phyloP scores from a whole-genome alignment of 495 filamentous ascomycete species.

The Penicillium simplicissimum region DNA sequence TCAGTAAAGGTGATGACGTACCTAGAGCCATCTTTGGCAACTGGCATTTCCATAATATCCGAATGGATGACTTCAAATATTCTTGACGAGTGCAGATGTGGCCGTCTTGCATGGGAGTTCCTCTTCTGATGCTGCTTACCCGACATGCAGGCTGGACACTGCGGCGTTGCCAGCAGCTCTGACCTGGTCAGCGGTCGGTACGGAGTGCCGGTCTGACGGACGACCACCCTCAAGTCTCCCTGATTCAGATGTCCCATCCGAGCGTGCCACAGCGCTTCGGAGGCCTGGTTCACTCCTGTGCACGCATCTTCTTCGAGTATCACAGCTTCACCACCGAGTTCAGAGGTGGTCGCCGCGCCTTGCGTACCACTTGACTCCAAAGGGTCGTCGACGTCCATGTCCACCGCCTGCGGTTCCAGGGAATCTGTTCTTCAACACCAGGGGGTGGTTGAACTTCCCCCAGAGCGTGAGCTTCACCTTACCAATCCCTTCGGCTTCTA shows the following conservation, averaged over 20 bases:
- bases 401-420: no score
- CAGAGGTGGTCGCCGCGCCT: no score
- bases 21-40: slow-evolving; percentile 14
- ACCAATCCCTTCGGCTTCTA: no score
- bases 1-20: slow-evolving; percentile 16
- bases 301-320: background rate
- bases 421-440: no score
- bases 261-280: background rate
- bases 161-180: background rate
- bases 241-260: background rate
- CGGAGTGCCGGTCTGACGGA: background rate
- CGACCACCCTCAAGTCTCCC: background rate
- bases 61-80: background rate
- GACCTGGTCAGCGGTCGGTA: background rate
- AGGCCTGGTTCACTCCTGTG: background rate
- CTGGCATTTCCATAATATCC: slow-evolving; percentile 9
- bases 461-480: no score
- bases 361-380: no score
- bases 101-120: background rate
- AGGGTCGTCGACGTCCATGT: no score
- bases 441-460: no score
- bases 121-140: no score
- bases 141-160: background rate
- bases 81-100: background rate
- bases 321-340: no score